Conservation (phyloP, 2,329 filamentous ascomycete species). For the Fusarium armeniacum region DNA sequence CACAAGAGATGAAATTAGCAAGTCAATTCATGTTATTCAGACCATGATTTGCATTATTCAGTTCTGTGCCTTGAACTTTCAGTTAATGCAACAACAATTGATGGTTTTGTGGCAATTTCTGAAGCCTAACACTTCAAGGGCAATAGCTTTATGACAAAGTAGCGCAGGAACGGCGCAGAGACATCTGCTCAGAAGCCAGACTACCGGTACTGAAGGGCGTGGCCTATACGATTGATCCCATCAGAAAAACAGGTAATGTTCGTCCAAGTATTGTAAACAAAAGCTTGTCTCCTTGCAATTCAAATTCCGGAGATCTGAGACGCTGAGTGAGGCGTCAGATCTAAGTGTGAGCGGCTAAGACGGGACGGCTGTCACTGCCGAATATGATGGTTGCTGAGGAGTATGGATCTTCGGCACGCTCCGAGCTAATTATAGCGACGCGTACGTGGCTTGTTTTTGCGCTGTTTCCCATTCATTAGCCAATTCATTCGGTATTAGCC, state of each 20-base stretch:
- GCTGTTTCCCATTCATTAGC: neutral
- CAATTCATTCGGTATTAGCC: neutral
- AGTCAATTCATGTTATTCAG: too few species aligned
- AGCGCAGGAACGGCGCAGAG: neutral
- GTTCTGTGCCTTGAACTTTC: too few species aligned
- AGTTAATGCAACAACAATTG: too few species aligned
- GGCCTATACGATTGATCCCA: too few species aligned
- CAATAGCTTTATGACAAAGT: neutral
- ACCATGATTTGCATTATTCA: too few species aligned
- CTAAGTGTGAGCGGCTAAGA: constrained; percentile 4
- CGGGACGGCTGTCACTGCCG: constrained; percentile 6
- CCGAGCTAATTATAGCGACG: constrained; percentile 4
- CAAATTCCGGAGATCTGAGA: neutral
- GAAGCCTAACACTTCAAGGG: neutral
- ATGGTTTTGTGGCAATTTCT: too few species aligned
- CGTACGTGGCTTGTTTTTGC: neutral
- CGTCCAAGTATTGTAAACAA: too few species aligned
- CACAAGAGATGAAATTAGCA: too few species aligned
- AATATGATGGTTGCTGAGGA: neutral
- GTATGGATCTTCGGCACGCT: constrained; percentile 3
- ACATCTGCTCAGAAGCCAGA: neutral
- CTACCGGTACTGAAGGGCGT: neutral
- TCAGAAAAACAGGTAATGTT: accelerated
- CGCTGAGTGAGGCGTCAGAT: neutral
- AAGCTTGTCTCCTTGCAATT: neutral